Evolutionary conservation across 1,284 basidiomycete species (phyloP).

Genomic region (Mycena citricolor): DNA sequence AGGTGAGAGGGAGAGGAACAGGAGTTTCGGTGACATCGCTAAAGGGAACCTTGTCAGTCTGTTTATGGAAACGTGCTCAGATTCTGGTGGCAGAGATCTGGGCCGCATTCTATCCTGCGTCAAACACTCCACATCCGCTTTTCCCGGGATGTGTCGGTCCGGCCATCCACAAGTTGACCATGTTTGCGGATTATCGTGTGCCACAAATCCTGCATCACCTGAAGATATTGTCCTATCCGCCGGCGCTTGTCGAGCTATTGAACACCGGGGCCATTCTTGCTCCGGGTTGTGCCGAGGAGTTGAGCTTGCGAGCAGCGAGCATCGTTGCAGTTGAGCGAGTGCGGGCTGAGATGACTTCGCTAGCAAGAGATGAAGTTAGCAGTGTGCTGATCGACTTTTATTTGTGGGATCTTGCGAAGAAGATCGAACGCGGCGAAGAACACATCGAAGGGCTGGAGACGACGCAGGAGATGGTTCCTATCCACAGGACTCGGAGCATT

Average conservation of each 20-base stretch:
- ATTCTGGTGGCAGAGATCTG: conserved; percentile 84
- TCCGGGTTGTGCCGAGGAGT: conserved; percentile 62
- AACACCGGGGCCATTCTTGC: conserved; percentile 41
- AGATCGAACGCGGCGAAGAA: conserved; percentile 61
- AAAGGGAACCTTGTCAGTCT: conserved; percentile 50
- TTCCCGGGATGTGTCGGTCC: conserved; percentile 59
- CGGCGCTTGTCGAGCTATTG: conserved; percentile 50
- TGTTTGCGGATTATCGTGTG: conserved; percentile 88
- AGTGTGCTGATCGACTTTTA: conserved; percentile 86
- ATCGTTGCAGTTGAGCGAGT: conserved; percentile 77
- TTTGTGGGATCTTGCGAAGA: conserved; percentile 83
- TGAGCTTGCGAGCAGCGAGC: conserved; percentile 71
- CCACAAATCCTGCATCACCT: conserved; percentile 84
- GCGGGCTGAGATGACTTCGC: conserved; percentile 47
- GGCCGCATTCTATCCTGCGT: conserved; percentile 72
- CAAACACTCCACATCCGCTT: conserved; percentile 56
- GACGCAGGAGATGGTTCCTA: conserved; percentile 59
- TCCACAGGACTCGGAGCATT: conserved; percentile 77
- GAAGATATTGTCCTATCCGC: conserved; percentile 66
- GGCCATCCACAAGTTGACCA: conserved; percentile 66
- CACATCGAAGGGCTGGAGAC: conserved; percentile 56
- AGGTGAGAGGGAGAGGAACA: conserved; percentile 53
- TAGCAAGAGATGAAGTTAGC: conserved; percentile 43
- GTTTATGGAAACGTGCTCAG: conserved; percentile 82
- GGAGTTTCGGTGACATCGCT: too few relatives aligned